Evolutionary conservation across 164 flowering plant species (phyloP), one percentile per base, ranked within the genome.

Genomic region (Euptelea pleiosperma): DNA sequence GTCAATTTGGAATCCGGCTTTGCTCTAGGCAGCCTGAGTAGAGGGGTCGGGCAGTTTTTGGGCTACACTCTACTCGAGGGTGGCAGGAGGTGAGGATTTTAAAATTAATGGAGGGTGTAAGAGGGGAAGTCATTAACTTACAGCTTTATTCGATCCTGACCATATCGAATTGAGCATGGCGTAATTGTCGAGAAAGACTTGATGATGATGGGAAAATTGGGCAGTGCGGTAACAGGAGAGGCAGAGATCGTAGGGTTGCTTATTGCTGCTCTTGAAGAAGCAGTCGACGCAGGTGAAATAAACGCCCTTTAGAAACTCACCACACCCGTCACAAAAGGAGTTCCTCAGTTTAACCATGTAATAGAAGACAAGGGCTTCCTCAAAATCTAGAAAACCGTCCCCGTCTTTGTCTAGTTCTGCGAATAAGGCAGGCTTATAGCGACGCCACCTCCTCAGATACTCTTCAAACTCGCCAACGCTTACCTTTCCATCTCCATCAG

Each of bases 401-500:
- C 21, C 31, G 9, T 54, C 21, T 40, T 6, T 5, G 4, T 54
- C 58, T 14, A 54, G 37, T 4, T 54, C 45, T 0, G 15, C 2
- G 16, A 54, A 54, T 18, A 54, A 36, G 5, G 6, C 8, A 1
- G 45, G 12, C 11, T 54, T 24, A n/a, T 16, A 12, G 9, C 25
- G 12, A 2, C 24, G 10, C 31, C 15, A 12, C 24, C 12, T 22
- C 12, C 12, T 24, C 15, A 54, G 42, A 10, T 3, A 36, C 2
- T 22, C 45, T 36, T 14, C 25, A 8, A 54, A 54, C 6, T 36
- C 58, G 6, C 10, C 3, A 1, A 14, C 24, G 16, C 58, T 54
- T 21, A 54, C 24, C 5, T 18, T 57, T 8, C 60, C 60, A 44
- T 43, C 3, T 57, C 60, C 60, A 31, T 42, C 39, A 6, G 28